These are phyloP conservation scores for Clonostachys chloroleuca DNA, from an alignment of 2,329 filamentous ascomycete species.

Conservation along the genomic window DNA sequence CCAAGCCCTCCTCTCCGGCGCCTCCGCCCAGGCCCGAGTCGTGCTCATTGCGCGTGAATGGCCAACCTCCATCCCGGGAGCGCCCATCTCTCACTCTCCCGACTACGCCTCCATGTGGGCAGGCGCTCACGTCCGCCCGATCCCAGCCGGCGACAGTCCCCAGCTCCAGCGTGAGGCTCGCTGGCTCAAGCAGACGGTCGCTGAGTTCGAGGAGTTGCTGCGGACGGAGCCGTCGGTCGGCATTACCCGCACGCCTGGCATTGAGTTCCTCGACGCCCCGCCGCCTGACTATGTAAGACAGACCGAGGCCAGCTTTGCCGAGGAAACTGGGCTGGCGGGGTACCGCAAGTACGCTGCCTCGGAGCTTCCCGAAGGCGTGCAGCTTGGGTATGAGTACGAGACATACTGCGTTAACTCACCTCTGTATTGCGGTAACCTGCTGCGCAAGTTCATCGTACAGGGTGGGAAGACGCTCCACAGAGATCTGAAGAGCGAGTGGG, in stretches of 20 bases:
- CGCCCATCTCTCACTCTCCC: slow-evolving; percentile 16
- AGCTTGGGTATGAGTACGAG: slow-evolving; percentile 33
- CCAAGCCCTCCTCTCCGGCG: slow-evolving; percentile 16
- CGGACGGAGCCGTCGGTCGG: slow-evolving; percentile 26
- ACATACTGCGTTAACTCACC: slow-evolving; percentile 49
- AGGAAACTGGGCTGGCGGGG: slow-evolving; percentile 17
- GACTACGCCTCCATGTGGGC: slow-evolving; percentile 55
- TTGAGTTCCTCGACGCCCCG: slow-evolving; percentile 48
- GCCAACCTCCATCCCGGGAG: slow-evolving; percentile 24
- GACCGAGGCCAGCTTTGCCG: slow-evolving; percentile 13
- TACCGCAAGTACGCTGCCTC: slow-evolving; percentile 17
- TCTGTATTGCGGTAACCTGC: slow-evolving; percentile 37
- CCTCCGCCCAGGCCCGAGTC: slow-evolving; percentile 5
- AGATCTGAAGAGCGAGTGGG: slow-evolving; percentile 21
- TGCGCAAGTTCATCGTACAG: slow-evolving; percentile 21
- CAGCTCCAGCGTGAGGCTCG: slow-evolving; percentile 21
- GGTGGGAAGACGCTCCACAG: slow-evolving; percentile 18
- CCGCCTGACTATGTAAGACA: slow-evolving; percentile 26
- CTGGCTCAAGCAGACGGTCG: slow-evolving; percentile 20
- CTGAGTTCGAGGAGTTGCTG: slow-evolving; percentile 13
- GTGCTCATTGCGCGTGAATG: slow-evolving; percentile 24
- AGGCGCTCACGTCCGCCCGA: slow-evolving; percentile 50
- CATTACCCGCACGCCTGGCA: slow-evolving; percentile 40
- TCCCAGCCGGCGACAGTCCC: slow-evolving; percentile 26
- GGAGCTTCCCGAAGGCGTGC: slow-evolving; percentile 35